Evolutionary conservation across 2,329 filamentous ascomycete genomes (phyloP).

Genomic region (Penicillium italicum): DNA sequence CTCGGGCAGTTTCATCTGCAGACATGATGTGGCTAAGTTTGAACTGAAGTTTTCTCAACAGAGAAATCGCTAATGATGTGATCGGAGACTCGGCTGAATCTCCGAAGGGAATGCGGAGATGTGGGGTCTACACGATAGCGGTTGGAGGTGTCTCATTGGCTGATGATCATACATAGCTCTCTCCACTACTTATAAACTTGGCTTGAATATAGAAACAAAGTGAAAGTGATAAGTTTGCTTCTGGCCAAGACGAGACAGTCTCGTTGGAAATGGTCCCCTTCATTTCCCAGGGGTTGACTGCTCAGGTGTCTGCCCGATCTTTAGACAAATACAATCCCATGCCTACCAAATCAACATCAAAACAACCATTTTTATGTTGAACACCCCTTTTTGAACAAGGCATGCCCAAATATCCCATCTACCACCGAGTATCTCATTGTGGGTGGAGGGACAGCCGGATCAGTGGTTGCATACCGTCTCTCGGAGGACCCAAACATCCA

Average conservation of each 20-base stretch:
- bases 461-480: conserved; percentile 16
- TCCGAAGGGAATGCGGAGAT: not conserved
- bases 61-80: not conserved
- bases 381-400: not conserved
- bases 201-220: too few relatives aligned
- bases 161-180: not conserved
- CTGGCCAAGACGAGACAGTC: too few relatives aligned
- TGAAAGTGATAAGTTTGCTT: too few relatives aligned
- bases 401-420: not conserved
- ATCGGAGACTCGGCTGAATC: not conserved
- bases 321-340: not conserved
- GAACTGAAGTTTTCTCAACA: not conserved
- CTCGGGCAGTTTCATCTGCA: not conserved
- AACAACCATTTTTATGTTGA: not conserved
- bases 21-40: conserved; percentile 1
- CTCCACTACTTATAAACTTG: too few relatives aligned
- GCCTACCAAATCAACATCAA: not conserved
- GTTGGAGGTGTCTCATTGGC: not conserved
- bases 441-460: conserved; percentile 16
- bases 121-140: not conserved
- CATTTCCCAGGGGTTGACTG: too few relatives aligned
- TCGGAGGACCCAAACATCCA: conserved; percentile 12
- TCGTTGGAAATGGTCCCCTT: too few relatives aligned
- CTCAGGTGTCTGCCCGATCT: too few relatives aligned
- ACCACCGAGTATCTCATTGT: conserved; percentile 14